These are phyloP conservation scores for Lineolata rhizophorae DNA, from an alignment of 495 filamentous ascomycete species.

Conservation along the genomic window DNA sequence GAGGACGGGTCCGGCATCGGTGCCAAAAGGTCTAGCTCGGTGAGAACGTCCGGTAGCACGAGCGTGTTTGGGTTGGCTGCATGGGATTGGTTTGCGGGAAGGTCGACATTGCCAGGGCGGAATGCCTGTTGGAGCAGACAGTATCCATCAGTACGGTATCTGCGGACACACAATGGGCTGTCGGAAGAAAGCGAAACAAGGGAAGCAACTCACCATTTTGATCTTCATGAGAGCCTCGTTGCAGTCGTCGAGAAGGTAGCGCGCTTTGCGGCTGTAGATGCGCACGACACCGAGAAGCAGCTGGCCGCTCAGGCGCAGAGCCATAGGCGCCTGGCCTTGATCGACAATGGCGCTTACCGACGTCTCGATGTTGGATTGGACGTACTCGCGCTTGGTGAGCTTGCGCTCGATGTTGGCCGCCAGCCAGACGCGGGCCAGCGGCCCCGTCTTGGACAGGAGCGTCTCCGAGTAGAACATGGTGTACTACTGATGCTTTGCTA, in stretches of 20 bases:
- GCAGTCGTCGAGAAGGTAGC: constrained; percentile 90
- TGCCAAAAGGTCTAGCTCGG: constrained; percentile 61
- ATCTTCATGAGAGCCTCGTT: constrained; percentile 94
- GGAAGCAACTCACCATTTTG: constrained; percentile 54
- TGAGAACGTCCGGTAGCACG: constrained; percentile 62
- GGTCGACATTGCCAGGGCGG: constrained; percentile 29
- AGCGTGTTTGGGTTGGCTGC: constrained; percentile 23
- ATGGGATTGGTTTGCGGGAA: constrained; percentile 23
- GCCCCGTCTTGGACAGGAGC: constrained; percentile 86
- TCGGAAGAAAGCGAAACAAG: no score
- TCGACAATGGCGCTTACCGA: constrained; percentile 88
- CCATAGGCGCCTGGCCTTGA: constrained; percentile 85
- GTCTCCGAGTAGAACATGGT: constrained; percentile 97
- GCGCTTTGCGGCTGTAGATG: constrained; percentile 92
- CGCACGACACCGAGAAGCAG: constrained; percentile 85
- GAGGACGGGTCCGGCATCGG: constrained; percentile 20
- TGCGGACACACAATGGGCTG: neutral
- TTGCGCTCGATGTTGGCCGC: constrained; percentile 96
- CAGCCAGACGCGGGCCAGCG: constrained; percentile 91
- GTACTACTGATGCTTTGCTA: no score
- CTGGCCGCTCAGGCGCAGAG: constrained; percentile 80
- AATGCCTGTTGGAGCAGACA: constrained; percentile 23
- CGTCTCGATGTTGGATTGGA: constrained; percentile 78
- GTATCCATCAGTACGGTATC: constrained; percentile 4
- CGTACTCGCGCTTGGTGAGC: constrained; percentile 79